Base-by-base conservation (phyloP, 192 early-diverging fungal species). In the Entomortierella chlamydospora region DNA sequence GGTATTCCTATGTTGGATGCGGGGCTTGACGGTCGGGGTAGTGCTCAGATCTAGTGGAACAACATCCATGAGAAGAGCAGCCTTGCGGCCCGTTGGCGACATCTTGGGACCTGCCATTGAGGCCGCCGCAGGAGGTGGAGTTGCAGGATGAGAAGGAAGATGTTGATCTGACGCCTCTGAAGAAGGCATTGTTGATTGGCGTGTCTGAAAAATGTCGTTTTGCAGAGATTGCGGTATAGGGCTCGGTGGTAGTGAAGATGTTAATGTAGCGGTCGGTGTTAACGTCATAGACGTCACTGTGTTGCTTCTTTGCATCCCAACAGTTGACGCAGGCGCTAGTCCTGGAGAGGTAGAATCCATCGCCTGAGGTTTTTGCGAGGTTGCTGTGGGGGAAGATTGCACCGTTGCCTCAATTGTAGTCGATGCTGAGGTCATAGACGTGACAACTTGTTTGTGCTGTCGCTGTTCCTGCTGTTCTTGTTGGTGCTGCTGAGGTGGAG, bases 351-450 rank as follows among this genome's bases (percentile, higher is more conserved):
- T n/a, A n/a, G n/a, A n/a, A n/a, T n/a, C n/a, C n/a, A n/a, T n/a
- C n/a, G n/a, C n/a, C n/a, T n/a, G n/a, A n/a, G n/a, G n/a, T n/a
- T n/a, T n/a, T n/a, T n/a, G n/a, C 13, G 9, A 12, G 9, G 55
- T 28, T 28, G 66, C 13, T 0, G 56, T 4, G 2, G 66, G 0
- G 11, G 56, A 25, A 5, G 12, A 22, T 4, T 41, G 60, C 9
- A 28, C 42, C 2, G 25, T 12, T 5, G 45, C 20, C 12, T 18
- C 60, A 30, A 58, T 43, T 18, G 58, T 10, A 2, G 70, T 72
- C 0, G 70, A 64, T 26, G 55, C 70, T 30, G 70, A 72, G 1
- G 60, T 64, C 23, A 72, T 61, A 3, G 61, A 64, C 55, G 53
- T 64, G 3, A 72, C 60, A 0, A 61, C 70, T 33, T 64, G 42